Conservation (phyloP, 805 yeast species). For the Kluyveromyces aestuarii region DNA sequence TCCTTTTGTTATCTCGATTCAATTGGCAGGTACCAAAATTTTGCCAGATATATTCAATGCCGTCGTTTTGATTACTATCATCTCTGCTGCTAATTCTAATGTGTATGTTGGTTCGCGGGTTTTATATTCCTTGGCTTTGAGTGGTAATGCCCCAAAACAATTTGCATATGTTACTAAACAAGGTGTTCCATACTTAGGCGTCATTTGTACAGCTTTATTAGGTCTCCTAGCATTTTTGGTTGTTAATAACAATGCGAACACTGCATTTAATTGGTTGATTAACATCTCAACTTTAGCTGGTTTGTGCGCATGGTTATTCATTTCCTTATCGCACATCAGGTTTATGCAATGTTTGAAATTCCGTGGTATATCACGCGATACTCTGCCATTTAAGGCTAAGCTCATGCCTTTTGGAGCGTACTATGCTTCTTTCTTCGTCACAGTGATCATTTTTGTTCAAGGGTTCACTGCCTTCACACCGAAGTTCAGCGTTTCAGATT, state of each 20-base stretch:
- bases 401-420: constrained; percentile 58
- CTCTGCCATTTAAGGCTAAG: constrained; percentile 58
- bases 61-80: constrained; percentile 52
- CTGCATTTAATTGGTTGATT: constrained; percentile 58
- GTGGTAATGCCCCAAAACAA: constrained; percentile 49
- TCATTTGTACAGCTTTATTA: constrained; percentile 42
- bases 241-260: constrained; percentile 38
- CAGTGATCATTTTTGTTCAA: constrained; percentile 56
- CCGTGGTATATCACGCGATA: constrained; percentile 53
- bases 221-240: constrained; percentile 54
- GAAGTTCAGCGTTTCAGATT: constrained; percentile 40
- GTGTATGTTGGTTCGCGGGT: constrained; percentile 67
- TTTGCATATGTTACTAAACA: constrained; percentile 43
- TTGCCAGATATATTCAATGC: constrained; percentile 68
- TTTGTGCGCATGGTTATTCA: constrained; percentile 57
- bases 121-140: constrained; percentile 51
- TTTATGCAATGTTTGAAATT: constrained; percentile 51
- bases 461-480: constrained; percentile 58
- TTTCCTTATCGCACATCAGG: constrained; percentile 49
- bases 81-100: constrained; percentile 73
- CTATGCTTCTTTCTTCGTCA: constrained; percentile 45
- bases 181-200: constrained; percentile 57
- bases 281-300: constrained; percentile 63
- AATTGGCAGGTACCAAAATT: constrained; percentile 56
- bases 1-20: constrained; percentile 60